These are phyloP conservation scores for Arabidopsis hybrid DNA, from an alignment of 441 rosid genomes.

Conservation along the genomic window DNA sequence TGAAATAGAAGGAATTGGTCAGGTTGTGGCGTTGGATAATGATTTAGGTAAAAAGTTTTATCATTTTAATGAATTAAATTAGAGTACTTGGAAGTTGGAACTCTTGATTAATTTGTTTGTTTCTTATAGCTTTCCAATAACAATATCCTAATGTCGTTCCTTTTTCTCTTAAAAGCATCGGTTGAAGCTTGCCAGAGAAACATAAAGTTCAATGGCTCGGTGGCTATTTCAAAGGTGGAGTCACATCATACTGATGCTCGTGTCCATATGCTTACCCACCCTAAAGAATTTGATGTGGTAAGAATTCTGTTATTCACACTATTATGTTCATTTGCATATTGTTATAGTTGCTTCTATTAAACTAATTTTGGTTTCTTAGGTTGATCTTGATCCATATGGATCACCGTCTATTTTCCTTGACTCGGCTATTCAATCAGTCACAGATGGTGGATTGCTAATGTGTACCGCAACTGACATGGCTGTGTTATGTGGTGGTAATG, in stretches of 20 bases:
- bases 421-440: constrained; percentile 88
- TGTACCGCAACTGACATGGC: constrained; percentile 99
- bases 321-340: not conserved
- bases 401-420: constrained; percentile 94
- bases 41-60: constrained; percentile 61
- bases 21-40: constrained; percentile 92
- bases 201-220: constrained; percentile 82
- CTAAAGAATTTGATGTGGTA: constrained; percentile 94
- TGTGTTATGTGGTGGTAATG: constrained; percentile 93
- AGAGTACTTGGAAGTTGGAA: not conserved
- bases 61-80: constrained; percentile 1
- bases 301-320: not conserved
- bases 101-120: not conserved
- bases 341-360: not conserved
- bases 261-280: constrained; percentile 86
- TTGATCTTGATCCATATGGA: constrained; percentile 99
- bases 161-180: constrained; percentile 52
- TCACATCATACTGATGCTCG: constrained; percentile 90
- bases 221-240: constrained; percentile 83
- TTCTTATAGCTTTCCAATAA: not conserved
- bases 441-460: constrained; percentile 92
- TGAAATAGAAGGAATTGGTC: constrained; percentile 84
- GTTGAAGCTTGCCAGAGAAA: constrained; percentile 91
- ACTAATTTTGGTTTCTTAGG: constrained; percentile 54
- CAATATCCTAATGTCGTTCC: not conserved